Evolutionary conservation across 345 rosid genomes (phyloP), one percentile per base, ranked within the genome.

Genomic region (Bruguiera parviflora): DNA sequence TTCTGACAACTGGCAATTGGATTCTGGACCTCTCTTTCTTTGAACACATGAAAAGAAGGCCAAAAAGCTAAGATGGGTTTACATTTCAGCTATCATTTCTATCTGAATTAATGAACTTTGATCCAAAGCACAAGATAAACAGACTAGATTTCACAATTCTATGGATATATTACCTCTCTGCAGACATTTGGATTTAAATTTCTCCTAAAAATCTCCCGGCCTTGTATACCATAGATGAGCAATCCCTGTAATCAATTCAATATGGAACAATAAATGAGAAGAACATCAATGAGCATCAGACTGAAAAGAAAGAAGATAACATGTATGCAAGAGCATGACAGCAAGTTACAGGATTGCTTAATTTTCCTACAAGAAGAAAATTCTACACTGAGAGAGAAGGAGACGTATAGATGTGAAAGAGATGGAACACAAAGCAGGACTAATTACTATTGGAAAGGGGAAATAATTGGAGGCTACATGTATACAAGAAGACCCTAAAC

Each of bases 171-270:
- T 83, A 92, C 99, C 94, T 95, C 91, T 89, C 87, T 82, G 83
- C 98, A 92, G 78, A 92, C 83, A 66, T 71, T 79, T 66, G 73
- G 86, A 73, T 89, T 96, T 77, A 95, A 80, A 77, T 87, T 89
- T 76, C 90, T 78, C 82, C 93, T 85, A 66, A 79, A 90, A 70
- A 95, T 87, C 76, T 95, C 97, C 64, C 68, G 85, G 19, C 98
- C 99, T 53, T 86, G 90, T 73, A 87, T 90, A 63, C 98, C 98
- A 78, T 90, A 90, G 69, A 95, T 92, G 72, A 92, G 91, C 84
- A 95, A 76, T n/a, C 98, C 99, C 99, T 92, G 89, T 47, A 79
- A 76, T 29, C 57, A 78, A 64, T 10, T 55, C 22, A 55, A 65
- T 60, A 31, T 79, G 74, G 61, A 52, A 68, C 8, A 53, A 62